Conservation (phyloP, 2,329 filamentous ascomycete genomes). For the Curvularia spicifera region DNA sequence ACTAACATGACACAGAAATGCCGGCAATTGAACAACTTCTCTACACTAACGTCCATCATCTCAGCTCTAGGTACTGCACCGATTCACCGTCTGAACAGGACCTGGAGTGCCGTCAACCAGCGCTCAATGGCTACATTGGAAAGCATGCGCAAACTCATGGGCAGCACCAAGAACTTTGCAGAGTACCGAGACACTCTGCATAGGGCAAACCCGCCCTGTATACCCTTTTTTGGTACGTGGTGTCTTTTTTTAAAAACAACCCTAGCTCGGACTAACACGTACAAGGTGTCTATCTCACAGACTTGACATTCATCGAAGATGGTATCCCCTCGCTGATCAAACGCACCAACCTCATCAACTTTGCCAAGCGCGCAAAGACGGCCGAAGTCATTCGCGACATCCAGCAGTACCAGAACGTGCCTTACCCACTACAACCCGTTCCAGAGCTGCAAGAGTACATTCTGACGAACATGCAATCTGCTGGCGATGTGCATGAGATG, state of each 20-base stretch:
- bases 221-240: constrained; percentile 89
- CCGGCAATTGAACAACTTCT: constrained; percentile 92
- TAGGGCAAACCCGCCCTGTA: constrained; percentile 92
- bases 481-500: constrained; percentile 98
- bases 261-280: not conserved
- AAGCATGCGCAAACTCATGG: constrained; percentile 92
- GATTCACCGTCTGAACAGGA: constrained; percentile 89
- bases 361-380: constrained; percentile 96
- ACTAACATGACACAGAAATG: constrained; percentile 73
- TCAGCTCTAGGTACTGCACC: constrained; percentile 93
- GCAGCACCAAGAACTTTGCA: constrained; percentile 96
- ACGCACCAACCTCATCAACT: constrained; percentile 96
- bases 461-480: constrained; percentile 91
- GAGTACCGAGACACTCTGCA: constrained; percentile 95
- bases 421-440: constrained; percentile 89
- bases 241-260: not conserved
- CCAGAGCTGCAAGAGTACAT: constrained; percentile 96
- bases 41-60: constrained; percentile 95
- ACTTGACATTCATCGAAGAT: constrained; percentile 98
- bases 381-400: constrained; percentile 98
- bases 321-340: constrained; percentile 96
- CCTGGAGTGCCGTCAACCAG: constrained; percentile 91
- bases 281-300: constrained; percentile 90
- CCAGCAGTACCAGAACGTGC: constrained; percentile 97
- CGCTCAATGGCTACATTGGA: constrained; percentile 82